phyloP scores from a whole-genome alignment of 2,329 filamentous ascomycete species.

The Xylariaceae sp. region DNA sequence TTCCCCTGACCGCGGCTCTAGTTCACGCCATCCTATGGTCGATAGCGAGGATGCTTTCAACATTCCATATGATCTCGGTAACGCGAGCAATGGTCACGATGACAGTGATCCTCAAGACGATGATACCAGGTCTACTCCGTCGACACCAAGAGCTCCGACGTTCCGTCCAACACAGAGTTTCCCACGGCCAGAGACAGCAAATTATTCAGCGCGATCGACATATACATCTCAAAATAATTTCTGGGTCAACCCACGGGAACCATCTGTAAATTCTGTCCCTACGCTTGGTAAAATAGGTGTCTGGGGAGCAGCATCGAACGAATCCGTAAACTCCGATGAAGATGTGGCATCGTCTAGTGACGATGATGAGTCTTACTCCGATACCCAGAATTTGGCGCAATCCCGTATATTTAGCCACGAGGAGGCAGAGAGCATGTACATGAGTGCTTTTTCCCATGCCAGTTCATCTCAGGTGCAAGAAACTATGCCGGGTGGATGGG shows the following conservation, averaged over 20 bases:
- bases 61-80: slow-evolving; percentile 49
- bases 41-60: slow-evolving; percentile 54
- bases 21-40: slow-evolving; percentile 33
- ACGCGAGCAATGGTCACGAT: slow-evolving; percentile 33
- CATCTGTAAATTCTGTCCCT: slow-evolving; percentile 36
- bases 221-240: slow-evolving; percentile 28
- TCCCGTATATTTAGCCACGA: slow-evolving; percentile 73
- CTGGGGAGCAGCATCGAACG: slow-evolving; percentile 22
- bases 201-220: slow-evolving; percentile 32
- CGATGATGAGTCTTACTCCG: slow-evolving; percentile 19
- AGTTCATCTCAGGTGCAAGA: slow-evolving; percentile 27
- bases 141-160: slow-evolving; percentile 48
- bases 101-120: slow-evolving; percentile 33
- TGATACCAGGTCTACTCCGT: slow-evolving; percentile 34
- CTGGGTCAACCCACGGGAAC: slow-evolving; percentile 31
- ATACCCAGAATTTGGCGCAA: slow-evolving; percentile 46
- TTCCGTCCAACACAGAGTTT: slow-evolving; percentile 37
- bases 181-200: slow-evolving; percentile 21
- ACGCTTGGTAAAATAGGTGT: slow-evolving; percentile 27
- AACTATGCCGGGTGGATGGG: slow-evolving; percentile 51
- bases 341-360: slow-evolving; percentile 11
- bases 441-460: slow-evolving; percentile 61
- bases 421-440: slow-evolving; percentile 81
- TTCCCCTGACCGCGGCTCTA: slow-evolving; percentile 33
- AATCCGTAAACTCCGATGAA: slow-evolving; percentile 9